These are phyloP conservation scores for Ustilago shanxiensis DNA, from an alignment of 1,284 basidiomycete species.

Conservation along the genomic window DNA sequence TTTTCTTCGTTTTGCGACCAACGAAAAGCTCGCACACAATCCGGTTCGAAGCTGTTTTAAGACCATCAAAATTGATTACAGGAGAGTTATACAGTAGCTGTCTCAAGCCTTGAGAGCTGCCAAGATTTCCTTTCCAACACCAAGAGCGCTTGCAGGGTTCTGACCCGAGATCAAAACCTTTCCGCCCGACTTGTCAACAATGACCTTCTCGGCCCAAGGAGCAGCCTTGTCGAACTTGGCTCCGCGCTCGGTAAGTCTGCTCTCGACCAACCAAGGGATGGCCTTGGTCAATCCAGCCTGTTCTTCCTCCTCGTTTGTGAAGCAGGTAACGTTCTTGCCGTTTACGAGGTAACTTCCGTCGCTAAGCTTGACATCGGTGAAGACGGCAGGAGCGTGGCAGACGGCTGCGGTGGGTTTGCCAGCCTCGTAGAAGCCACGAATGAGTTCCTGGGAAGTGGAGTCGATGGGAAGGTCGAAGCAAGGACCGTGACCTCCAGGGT, in stretches of 20 bases:
- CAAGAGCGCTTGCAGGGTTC: slow-evolving; percentile 55
- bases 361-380: slow-evolving; percentile 60
- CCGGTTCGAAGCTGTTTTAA: too few species aligned
- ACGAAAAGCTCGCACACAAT: not conserved
- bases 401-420: slow-evolving; percentile 58
- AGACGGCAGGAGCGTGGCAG: slow-evolving; percentile 62
- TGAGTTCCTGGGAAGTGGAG: slow-evolving; percentile 49
- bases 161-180: slow-evolving; percentile 72
- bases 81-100: not conserved
- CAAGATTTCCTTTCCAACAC: slow-evolving; percentile 50
- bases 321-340: slow-evolving; percentile 77
- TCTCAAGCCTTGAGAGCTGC: slow-evolving; percentile 43
- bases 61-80: not conserved
- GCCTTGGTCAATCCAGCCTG: slow-evolving; percentile 70
- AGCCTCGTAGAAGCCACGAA: slow-evolving; percentile 57
- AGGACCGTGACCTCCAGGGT: slow-evolving; percentile 76
- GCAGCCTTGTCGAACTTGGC: slow-evolving; percentile 75
- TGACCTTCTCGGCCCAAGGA: slow-evolving; percentile 75
- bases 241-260: slow-evolving; percentile 76
- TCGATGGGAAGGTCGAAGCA: slow-evolving; percentile 62
- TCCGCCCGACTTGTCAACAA: slow-evolving; percentile 65
- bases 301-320: slow-evolving; percentile 81
- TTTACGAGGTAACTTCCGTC: slow-evolving; percentile 71
- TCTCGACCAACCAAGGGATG: slow-evolving; percentile 80
- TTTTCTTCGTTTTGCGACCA: not conserved